Base-by-base conservation (phyloP, 2,329 filamentous ascomycete genomes). In the Aspergillus piperis region DNA sequence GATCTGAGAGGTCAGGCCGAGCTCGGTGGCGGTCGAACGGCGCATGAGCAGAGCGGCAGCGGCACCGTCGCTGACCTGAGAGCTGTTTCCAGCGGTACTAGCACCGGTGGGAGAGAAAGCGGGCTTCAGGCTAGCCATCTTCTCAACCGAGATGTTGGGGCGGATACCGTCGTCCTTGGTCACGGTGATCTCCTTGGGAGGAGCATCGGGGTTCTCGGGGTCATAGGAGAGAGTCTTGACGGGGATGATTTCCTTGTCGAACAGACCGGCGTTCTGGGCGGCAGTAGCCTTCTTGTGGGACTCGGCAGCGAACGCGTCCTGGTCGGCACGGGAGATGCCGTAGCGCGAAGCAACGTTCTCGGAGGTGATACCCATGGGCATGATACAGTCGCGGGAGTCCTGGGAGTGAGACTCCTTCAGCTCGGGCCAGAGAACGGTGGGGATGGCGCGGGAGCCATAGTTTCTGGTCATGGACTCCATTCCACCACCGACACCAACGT, bases 401-500 rank as follows among this genome's bases (percentile, higher is more conserved):
- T 89, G 83, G 8, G 84, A 83, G 1, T 79, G 77, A 3, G 84
- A 87, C 1, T 89, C 84, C 68, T 81, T 85, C 62, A 96, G 79
- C 54, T 84, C 87, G 0, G 89, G 87, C 91, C 92, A 96, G 10
- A 92, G 77, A 64, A 92, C 86, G 0, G 87, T 88, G 0, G 93
- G 93, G 47, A 97, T 95, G n/a, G 93, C 93, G 59, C 87, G 82
- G 25, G 82, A 86, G 54, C 88, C 92, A 77, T 97, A 97, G 78
- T 96, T 96, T 66, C 89, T 81, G 64, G 91, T 96, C 93, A 97
- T 97, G 79, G 90, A 94, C 84, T 97, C 93, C 90, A 96, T 96
- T 30, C 93, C 93, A 2, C 90, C 93, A 8, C 88, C 93, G 63
- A 97, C 86, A 61, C 91, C 93, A 0, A 84, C 82, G 63, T 88